phyloP scores from a whole-genome alignment of 2,329 filamentous ascomycete species.

The Fusarium scirpi region DNA sequence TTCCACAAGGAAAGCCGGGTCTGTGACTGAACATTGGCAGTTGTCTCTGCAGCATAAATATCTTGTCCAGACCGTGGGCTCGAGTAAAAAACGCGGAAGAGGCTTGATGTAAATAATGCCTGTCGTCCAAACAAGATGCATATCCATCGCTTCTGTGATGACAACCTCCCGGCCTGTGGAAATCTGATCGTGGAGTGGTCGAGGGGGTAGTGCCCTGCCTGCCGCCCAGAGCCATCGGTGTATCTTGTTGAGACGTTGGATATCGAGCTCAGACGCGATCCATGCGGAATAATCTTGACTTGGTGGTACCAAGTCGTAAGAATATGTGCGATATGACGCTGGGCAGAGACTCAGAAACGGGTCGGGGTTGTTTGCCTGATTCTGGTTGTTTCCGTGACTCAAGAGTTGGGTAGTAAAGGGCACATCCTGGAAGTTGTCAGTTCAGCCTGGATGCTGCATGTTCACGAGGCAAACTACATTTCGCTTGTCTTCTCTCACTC shows the following conservation, averaged over 20 bases:
- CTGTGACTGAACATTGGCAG: neutral
- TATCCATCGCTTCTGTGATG: neutral
- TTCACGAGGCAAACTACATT: neutral
- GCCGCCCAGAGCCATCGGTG: neutral
- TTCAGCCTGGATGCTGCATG: fast-evolving
- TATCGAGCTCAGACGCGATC: neutral
- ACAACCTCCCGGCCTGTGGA: neutral
- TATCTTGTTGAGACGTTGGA: neutral
- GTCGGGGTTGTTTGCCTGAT: neutral
- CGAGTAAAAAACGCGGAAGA: neutral
- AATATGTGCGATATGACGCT: neutral
- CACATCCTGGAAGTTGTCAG: fast-evolving
- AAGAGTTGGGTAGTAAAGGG: neutral
- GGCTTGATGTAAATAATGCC: neutral
- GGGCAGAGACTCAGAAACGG: neutral
- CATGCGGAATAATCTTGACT: neutral
- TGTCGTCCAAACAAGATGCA: neutral
- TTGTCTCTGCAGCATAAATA: neutral
- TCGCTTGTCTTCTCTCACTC: no score
- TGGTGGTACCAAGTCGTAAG: neutral
- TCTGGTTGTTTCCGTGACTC: neutral
- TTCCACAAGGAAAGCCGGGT: fast-evolving
- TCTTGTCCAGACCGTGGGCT: neutral
- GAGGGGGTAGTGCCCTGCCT: neutral
- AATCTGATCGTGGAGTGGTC: neutral